Evolutionary conservation across 371 early-diverging fungal species (phyloP), one percentile per base, ranked within the genome.

Genomic region (Actinomortierella ambigua): DNA sequence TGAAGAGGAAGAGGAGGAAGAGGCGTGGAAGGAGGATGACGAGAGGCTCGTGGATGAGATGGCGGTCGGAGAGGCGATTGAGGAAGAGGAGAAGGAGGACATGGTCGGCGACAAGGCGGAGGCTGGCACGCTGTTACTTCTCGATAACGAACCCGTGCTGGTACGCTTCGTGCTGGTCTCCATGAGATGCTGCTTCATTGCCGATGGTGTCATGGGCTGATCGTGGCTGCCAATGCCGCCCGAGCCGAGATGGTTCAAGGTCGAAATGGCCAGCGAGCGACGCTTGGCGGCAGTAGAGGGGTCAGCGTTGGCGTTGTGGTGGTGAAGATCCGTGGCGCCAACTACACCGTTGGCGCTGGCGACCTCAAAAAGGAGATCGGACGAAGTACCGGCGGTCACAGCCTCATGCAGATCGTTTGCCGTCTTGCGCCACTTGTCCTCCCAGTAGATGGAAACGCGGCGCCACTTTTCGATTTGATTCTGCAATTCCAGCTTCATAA

Each of bases 401-500:
- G 73, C 73, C 43, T 73, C 73, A 28, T 73, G 73, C 15, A 73
- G 51, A 46, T 73, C 73, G 46, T 73, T 73, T 1, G 73, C 73
- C 0, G 73, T 66, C 60, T 73, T 73, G 59, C 73, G 67, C 67
- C 66, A 73, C 57, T 73, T 73, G 57, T 73, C 73, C 49, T 73
- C 73, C 73, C 73, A 73, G 22, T 73, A 73, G 42, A 66, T 23
- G 22, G 73, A 73, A 8, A 73, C 73, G 0, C 73, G 59, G 39
- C 67, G 54, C 73, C 73, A 73, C 44, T 73, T 73, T 57, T 73
- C 73, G 17, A 73, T 55, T 55, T 73, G 73, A 57, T 73, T 73
- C 51, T 73, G 73, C 14, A 73, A 51, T 51, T 73, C 73, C 2
- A 73, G 63, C 57, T 73, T 73, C 66, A 66, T 73, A 56, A 66